Evolutionary conservation across 1,284 basidiomycete genomes (phyloP).

Genomic region (Ceratorhiza oryzae-sativae): DNA sequence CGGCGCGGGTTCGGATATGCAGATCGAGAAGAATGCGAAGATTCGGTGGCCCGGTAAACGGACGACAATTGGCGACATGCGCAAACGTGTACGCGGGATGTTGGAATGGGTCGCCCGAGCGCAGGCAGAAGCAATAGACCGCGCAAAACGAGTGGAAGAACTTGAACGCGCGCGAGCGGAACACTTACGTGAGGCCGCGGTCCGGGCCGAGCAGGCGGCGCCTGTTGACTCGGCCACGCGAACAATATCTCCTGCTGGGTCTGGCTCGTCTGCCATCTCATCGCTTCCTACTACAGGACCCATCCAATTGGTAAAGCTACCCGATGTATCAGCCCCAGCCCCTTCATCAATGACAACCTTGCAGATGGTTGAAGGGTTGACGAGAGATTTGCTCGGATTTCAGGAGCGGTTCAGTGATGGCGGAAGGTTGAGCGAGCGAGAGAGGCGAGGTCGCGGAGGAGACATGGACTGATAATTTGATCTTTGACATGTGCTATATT

Average conservation of each 20-base stretch:
- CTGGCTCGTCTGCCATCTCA: constrained; percentile 29
- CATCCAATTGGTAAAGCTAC: constrained; percentile 14
- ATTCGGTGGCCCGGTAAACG: constrained; percentile 94
- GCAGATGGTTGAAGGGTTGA: constrained; percentile 54
- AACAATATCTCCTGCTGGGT: neutral
- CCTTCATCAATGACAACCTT: constrained; percentile 42
- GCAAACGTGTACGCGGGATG: constrained; percentile 89
- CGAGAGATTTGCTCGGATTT: constrained; percentile 54
- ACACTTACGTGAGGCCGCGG: constrained; percentile 16
- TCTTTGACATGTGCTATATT: constrained; percentile 1
- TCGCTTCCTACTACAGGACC: constrained; percentile 13
- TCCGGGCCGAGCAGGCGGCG: constrained; percentile 7
- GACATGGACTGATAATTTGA: constrained; percentile 14
- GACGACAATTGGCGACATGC: constrained; percentile 95
- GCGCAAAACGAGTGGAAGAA: constrained; percentile 70
- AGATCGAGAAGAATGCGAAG: constrained; percentile 85
- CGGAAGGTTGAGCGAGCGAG: constrained; percentile 24
- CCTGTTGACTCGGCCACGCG: constrained; percentile 16
- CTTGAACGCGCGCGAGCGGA: constrained; percentile 55
- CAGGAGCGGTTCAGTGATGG: constrained; percentile 53
- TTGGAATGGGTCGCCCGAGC: constrained; percentile 92
- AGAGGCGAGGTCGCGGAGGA: constrained; percentile 22
- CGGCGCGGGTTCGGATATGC: constrained; percentile 40
- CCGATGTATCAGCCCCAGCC: constrained; percentile 10
- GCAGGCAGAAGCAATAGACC: constrained; percentile 77